Percentiles rank a stretch among this genome's conserved stretches.
Evolutionary conservation across 2,329 filamentous ascomycete genomes (phyloP).

Genomic region (Lachnellula subtilissima): DNA sequence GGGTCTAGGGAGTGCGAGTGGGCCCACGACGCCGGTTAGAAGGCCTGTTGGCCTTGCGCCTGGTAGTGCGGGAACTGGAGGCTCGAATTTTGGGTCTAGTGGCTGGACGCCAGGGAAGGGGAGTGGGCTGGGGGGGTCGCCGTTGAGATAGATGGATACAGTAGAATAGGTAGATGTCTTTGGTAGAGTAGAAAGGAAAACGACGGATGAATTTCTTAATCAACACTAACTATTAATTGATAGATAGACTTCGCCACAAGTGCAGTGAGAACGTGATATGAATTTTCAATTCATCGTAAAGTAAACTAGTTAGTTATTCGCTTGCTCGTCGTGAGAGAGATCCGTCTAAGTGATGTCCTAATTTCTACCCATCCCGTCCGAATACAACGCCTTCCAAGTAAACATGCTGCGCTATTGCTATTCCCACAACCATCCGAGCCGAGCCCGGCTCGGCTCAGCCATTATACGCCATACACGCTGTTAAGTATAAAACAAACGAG

Average conservation of each 20-base stretch:
- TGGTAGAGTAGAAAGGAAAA: too few relatives aligned
- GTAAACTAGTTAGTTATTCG: background rate
- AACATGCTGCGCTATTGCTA: too few relatives aligned
- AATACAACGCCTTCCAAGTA: background rate
- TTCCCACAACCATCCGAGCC: background rate
- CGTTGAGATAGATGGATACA: slow-evolving; percentile 16
- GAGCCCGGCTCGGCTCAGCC: background rate
- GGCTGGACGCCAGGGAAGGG: slow-evolving; percentile 46
- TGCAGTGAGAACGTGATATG: too few relatives aligned
- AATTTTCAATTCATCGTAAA: too few relatives aligned
- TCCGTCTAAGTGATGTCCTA: background rate
- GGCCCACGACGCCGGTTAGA: slow-evolving; percentile 45
- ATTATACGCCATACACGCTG: background rate
- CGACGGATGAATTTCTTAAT: too few relatives aligned
- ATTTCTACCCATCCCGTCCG: background rate
- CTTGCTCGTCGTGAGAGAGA: background rate
- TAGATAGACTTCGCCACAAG: too few relatives aligned
- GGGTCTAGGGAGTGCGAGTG: slow-evolving; percentile 17
- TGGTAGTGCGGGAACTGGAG: slow-evolving; percentile 18
- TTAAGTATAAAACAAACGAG: background rate
- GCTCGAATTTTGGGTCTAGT: slow-evolving; percentile 32
- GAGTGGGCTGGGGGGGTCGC: slow-evolving; percentile 22
- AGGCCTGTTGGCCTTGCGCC: slow-evolving; percentile 35
- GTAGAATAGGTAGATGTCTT: background rate
- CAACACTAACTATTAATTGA: too few relatives aligned